phyloP scores from a whole-genome alignment of 2,329 filamentous ascomycete genomes.

The Arthroderma sp. region DNA sequence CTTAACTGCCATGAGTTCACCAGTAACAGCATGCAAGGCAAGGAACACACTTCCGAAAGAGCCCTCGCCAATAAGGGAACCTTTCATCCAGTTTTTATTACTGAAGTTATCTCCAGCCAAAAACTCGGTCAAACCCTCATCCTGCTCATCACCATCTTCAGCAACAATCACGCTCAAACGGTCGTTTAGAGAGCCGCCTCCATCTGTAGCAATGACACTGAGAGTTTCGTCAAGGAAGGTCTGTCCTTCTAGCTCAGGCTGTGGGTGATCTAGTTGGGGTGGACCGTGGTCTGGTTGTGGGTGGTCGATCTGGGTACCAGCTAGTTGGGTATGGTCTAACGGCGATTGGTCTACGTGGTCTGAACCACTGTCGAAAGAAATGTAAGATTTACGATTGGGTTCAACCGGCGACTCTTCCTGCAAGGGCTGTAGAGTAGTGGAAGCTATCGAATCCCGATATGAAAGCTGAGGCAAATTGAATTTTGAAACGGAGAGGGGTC shows the following conservation, averaged over 20 bases:
- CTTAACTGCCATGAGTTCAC: conserved; percentile 95
- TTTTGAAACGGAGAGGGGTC: conserved; percentile 48
- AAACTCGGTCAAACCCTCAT: conserved; percentile 82
- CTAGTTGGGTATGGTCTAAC: conserved; percentile 11
- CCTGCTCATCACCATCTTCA: conserved; percentile 81
- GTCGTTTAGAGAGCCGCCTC: conserved; percentile 62
- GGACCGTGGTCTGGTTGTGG: conserved; percentile 20
- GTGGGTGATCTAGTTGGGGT: conserved; percentile 13
- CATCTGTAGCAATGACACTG: conserved; percentile 48
- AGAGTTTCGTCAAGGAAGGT: conserved; percentile 80
- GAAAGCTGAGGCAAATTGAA: conserved; percentile 46
- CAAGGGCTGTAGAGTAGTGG: conserved; percentile 74
- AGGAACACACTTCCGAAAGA: conserved; percentile 95
- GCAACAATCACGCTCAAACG: conserved; percentile 70
- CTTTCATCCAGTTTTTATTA: conserved; percentile 99
- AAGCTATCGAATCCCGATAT: conserved; percentile 78
- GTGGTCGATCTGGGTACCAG: conserved; percentile 34
- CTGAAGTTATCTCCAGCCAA: conserved; percentile 87
- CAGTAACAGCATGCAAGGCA: conserved; percentile 86
- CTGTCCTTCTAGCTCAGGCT: conserved; percentile 60
- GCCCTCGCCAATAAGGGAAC: conserved; percentile 88
- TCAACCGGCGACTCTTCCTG: conserved; percentile 82
- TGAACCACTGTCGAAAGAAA: conserved; percentile 50
- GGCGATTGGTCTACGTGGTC: conserved; percentile 35
- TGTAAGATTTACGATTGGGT: conserved; percentile 86